Evolutionary conservation across 2,329 filamentous ascomycete species (phyloP), one percentile per base, ranked within the genome.

Genomic region (Claviceps sp.): DNA sequence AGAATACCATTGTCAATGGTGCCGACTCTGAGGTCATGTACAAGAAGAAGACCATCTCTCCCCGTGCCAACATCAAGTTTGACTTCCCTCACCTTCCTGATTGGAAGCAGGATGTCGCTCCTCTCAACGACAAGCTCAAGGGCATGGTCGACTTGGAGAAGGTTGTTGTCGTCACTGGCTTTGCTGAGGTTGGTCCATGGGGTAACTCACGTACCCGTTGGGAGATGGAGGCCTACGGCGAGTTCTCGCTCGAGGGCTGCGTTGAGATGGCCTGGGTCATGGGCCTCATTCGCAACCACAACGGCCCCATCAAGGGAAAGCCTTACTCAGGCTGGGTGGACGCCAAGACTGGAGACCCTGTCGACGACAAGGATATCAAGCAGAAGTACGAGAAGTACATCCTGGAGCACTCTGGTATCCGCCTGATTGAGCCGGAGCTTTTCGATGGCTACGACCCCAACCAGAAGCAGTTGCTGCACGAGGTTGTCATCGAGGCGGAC

Each of bases 261-360:
- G 85, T 98, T 55, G 93, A 98, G 71, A 98, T 98, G 93, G 90
- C 93, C 37, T 98, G 93, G 93, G 88, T 98, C 69, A 98, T 97
- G 91, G 93, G 93, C 64, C 82, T 97, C 55, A 97, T 98, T 75
- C 96, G 91, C 78, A 95, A 98, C 70, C 88, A 95, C 75, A 97
- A 97, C 61, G 93, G 93, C 18, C 84, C 85, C 37, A 81, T 98
- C 67, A 98, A 98, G 75, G 93, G 93, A 67, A 86, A 95, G 73
- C 86, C 86, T 58, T 97, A 98, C 73, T 88, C 91, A 59, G 93
- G 93, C 60, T 98, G 88, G 89, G 88, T 98, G 54, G 93, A 98
- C 64, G 78, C 82, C 66, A 97, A 97, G 79, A 84, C 88, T 51
- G 88, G 88, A 44, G 91, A 97, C 54, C 93, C 93, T 7, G 89